Base-by-base conservation (phyloP, 2,329 filamentous ascomycete genomes). In the Paecilomyces variotii region DNA sequence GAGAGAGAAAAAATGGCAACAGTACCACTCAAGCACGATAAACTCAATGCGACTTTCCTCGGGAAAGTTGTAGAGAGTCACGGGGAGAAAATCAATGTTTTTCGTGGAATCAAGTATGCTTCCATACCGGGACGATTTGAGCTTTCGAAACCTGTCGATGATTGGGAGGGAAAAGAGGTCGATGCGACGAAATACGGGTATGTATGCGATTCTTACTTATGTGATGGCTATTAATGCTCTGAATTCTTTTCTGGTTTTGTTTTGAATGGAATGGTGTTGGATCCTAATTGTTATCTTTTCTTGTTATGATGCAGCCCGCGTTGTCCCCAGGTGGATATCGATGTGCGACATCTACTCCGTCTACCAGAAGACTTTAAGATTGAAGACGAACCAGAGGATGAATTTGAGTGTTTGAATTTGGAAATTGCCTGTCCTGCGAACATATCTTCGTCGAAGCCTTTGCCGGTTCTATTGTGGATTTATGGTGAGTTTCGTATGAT, bases 381-480 rank as follows among this genome's bases (percentile, higher is more conserved):
- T 28, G 60, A 57, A 7, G 57, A 66, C 0, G 73, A 76, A 35
- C 61, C 60, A 0, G 72, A 78, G 59, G 74, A 79, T 55, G 78
- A 80, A 60, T 75, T 79, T 4, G 65, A 67, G 24, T 80, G 78
- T 53, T 61, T 77, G 51, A 80, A 79, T 56, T 34, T 80, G 2
- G 76, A 79, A 25, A 69, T 80, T 2, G 73, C 65, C 3, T 61
- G 65, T 19, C 76, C 69, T 0, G 61, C 62, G 2, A 55, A 57
- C 1, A 10, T 49, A 2, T 6, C 53, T 0, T 30, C 7, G 0
- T 28, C 54, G 3, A 53, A 27, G 0, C 57, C 60, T 1, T 56
- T 78, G 0, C 78, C 78, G 0, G 76, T 80, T 10, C 54, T 79
- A 7, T 59, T 79, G 10, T 80, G 78, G 76, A 76, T 80, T 14